Conservation (phyloP, 164 flowering plant genomes). For the Houttuynia cordata region DNA sequence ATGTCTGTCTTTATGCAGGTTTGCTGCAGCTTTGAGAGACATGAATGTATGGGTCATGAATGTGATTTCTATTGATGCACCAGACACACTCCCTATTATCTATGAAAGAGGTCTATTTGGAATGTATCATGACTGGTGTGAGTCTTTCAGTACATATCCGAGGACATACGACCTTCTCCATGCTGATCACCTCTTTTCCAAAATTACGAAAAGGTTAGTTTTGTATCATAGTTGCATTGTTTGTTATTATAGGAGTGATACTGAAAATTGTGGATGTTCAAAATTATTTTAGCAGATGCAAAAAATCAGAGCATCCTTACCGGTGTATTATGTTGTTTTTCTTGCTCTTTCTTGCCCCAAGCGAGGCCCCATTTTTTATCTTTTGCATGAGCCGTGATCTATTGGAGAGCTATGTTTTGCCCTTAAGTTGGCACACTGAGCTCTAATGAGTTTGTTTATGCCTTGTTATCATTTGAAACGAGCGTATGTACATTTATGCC, state of each 20-base stretch:
- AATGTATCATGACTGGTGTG: slow-evolving; percentile 96
- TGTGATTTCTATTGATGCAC: slow-evolving; percentile 63
- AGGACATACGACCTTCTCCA: slow-evolving; percentile 92
- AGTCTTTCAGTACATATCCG: slow-evolving; percentile 92
- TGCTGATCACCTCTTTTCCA: slow-evolving; percentile 93
- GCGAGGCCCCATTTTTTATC: too few species aligned
- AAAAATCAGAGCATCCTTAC: too few species aligned
- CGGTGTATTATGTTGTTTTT: too few species aligned
- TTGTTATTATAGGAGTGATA: too few species aligned
- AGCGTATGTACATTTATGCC: not conserved
- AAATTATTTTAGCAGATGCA: too few species aligned
- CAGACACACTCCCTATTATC: slow-evolving; percentile 89
- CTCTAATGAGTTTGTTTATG: not conserved
- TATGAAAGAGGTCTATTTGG: slow-evolving; percentile 93
- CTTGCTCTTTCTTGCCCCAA: too few species aligned
- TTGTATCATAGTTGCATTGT: not conserved
- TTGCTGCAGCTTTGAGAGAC: slow-evolving; percentile 84
- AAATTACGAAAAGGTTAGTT: slow-evolving; percentile 47
- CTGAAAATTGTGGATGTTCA: too few species aligned
- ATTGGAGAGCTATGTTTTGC: too few species aligned
- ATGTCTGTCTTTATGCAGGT: slow-evolving; percentile 30
- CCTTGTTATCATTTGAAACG: not conserved
- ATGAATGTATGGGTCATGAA: slow-evolving; percentile 94
- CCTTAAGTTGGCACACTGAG: not conserved
- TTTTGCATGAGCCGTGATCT: too few species aligned